Percentiles rank a stretch among this genome's conserved stretches.
These are phyloP conservation scores for Sarocladium kiliense DNA, from an alignment of 2,329 filamentous ascomycete species.

Conservation along the genomic window DNA sequence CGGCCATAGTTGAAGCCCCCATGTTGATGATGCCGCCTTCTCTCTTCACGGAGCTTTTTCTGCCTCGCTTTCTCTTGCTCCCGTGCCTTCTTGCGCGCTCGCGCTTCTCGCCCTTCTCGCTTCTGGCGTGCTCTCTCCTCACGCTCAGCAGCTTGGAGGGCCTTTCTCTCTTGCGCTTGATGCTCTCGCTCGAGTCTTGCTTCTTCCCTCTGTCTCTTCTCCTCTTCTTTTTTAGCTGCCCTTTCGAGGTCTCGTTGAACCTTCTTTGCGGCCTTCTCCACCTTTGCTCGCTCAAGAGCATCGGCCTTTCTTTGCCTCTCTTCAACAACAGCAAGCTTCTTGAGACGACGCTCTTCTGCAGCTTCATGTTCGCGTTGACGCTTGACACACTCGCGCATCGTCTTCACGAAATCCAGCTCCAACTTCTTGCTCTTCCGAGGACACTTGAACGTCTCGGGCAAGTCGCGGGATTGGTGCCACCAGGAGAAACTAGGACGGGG, in stretches of 20 bases:
- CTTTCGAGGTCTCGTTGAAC: slow-evolving; percentile 12
- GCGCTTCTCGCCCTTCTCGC: slow-evolving; percentile 9
- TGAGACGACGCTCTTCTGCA: neutral
- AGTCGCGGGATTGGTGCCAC: neutral
- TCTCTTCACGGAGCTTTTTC: neutral
- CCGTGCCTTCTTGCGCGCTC: neutral
- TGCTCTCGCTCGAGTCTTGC: neutral
- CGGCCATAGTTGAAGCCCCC: neutral
- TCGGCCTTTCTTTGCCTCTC: neutral
- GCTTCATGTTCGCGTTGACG: neutral
- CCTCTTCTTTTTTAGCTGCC: neutral
- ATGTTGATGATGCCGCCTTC: neutral
- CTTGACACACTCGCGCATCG: slow-evolving; percentile 1
- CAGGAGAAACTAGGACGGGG: slow-evolving; percentile 5
- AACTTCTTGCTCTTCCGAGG: slow-evolving; percentile 4
- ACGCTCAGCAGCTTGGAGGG: slow-evolving; percentile 5
- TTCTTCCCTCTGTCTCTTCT: neutral
- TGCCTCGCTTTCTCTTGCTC: neutral
- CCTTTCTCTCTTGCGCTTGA: slow-evolving; percentile 11
- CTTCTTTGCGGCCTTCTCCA: slow-evolving; percentile 10
- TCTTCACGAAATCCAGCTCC: neutral
- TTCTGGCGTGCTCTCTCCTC: slow-evolving; percentile 7
- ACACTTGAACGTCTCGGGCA: slow-evolving; percentile 12
- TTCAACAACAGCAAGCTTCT: neutral
- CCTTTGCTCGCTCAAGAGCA: neutral